Evolutionary conservation across 768 basidiomycete species (phyloP).

Genomic region (Kwoniella shandongensis): DNA sequence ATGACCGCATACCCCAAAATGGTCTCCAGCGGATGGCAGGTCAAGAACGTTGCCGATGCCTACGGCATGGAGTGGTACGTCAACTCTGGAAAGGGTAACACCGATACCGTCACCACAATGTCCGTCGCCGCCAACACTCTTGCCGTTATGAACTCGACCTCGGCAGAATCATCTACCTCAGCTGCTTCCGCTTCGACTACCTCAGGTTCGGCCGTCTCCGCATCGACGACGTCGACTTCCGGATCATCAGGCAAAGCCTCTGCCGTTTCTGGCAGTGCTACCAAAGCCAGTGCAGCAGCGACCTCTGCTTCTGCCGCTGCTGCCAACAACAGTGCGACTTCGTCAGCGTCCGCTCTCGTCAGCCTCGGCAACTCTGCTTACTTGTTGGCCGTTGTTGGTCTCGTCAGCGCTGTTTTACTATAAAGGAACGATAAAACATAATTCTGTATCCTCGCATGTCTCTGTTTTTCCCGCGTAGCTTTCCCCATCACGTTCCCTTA

Average conservation of each 20-base stretch:
- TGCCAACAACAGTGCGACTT: constrained; percentile 4
- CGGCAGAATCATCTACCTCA: constrained; percentile 21
- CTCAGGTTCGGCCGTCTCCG: constrained; percentile 8
- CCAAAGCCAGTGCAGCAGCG: not conserved
- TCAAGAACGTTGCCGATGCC: constrained; percentile 52
- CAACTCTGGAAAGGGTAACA: constrained; percentile 45
- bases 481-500: not conserved
- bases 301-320: not conserved
- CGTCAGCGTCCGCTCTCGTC: not conserved
- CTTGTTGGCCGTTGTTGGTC: not conserved
- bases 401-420: not conserved
- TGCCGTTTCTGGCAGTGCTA: not conserved
- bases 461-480: not conserved
- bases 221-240: constrained; percentile 18
- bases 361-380: not conserved
- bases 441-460: not conserved
- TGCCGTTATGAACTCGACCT: constrained; percentile 3
- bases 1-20: constrained; percentile 55
- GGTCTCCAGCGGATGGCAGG: constrained; percentile 67
- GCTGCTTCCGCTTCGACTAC: constrained; percentile 16
- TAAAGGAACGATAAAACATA: not conserved
- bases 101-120: constrained; percentile 28
- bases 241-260: not conserved
- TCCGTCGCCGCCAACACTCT: constrained; percentile 24
- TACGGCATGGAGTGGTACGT: constrained; percentile 51